Percentiles rank a stretch among this genome's conserved stretches.
Conservation (phyloP, 805 yeast genomes). For the Wickerhamomyces bovis region DNA sequence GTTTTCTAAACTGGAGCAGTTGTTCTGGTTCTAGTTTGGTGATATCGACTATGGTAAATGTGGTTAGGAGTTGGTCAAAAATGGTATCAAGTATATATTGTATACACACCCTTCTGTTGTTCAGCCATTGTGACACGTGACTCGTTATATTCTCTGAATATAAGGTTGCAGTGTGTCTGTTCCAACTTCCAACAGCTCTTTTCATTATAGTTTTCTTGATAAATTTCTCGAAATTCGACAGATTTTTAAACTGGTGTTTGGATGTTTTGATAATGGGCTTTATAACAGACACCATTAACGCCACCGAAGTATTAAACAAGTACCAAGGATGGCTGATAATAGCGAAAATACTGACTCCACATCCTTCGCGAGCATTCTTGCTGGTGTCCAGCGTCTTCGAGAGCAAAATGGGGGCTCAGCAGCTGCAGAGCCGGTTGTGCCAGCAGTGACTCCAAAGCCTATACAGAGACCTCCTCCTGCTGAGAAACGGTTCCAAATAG, state of each 20-base stretch:
- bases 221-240: not conserved
- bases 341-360: constrained; percentile 40
- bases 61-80: not conserved
- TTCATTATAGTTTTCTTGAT: not conserved
- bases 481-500: not conserved
- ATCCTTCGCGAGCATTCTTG: constrained; percentile 65
- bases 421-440: constrained; percentile 4
- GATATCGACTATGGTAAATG: constrained; percentile 50
- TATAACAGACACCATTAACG: not conserved
- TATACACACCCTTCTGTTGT: constrained; percentile 7
- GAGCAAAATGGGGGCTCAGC: constrained; percentile 17
- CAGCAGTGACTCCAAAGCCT: constrained; percentile 2
- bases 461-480: not conserved
- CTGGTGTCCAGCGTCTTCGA: constrained; percentile 54
- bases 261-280: not conserved
- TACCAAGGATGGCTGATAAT: not conserved
- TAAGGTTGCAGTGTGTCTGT: too few relatives aligned
- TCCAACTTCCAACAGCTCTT: too few relatives aligned
- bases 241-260: not conserved
- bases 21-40: constrained; percentile 76
- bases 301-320: not conserved
- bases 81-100: not conserved
- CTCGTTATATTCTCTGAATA: too few relatives aligned
- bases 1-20: constrained; percentile 73
- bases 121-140: constrained; percentile 4